A percentile compares a stretch with the other conserved stretches of the same genome.
Conservation (phyloP, 164 flowering plant species). For the Chimonanthus salicifolius region DNA sequence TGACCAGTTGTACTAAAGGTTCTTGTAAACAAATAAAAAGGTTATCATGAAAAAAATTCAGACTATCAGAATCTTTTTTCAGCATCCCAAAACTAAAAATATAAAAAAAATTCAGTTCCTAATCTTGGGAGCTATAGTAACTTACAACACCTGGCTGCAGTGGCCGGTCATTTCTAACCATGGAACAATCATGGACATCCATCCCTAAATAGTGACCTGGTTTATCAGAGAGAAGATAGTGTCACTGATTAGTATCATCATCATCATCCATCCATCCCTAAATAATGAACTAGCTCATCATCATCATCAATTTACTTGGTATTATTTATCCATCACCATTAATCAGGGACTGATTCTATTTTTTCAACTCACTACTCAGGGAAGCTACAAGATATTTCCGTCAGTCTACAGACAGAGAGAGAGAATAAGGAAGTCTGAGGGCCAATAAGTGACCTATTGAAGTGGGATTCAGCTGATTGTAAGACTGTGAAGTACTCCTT, state of each 20-base stretch:
- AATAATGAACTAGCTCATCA: too few species aligned
- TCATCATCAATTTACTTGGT: too few species aligned
- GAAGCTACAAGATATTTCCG: not conserved
- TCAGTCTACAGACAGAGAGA: not conserved
- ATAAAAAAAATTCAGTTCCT: constrained; percentile 1
- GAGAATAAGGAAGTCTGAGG: not conserved
- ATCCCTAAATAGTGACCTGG: constrained; percentile 96
- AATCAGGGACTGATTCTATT: not conserved
- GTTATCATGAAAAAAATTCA: not conserved
- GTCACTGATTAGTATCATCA: too few species aligned
- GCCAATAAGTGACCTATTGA: constrained; percentile 51
- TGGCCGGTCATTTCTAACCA: constrained; percentile 51
- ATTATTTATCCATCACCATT: not conserved
- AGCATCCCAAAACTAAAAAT: not conserved
- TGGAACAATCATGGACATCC: constrained; percentile 92
- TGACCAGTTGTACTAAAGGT: too few species aligned
- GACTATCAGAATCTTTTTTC: too few species aligned
- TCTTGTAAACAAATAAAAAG: too few species aligned
- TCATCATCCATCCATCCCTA: too few species aligned
- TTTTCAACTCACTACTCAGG: not conserved
- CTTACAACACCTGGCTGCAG: constrained; percentile 96
- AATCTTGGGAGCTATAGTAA: constrained; percentile 9
- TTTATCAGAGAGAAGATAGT: constrained; percentile 8
- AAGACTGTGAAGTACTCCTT: constrained; percentile 24
- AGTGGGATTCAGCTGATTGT: constrained; percentile 84